Base-by-base conservation (phyloP, 2,329 filamentous ascomycete genomes). In the Colletotrichum chrysophilum region DNA sequence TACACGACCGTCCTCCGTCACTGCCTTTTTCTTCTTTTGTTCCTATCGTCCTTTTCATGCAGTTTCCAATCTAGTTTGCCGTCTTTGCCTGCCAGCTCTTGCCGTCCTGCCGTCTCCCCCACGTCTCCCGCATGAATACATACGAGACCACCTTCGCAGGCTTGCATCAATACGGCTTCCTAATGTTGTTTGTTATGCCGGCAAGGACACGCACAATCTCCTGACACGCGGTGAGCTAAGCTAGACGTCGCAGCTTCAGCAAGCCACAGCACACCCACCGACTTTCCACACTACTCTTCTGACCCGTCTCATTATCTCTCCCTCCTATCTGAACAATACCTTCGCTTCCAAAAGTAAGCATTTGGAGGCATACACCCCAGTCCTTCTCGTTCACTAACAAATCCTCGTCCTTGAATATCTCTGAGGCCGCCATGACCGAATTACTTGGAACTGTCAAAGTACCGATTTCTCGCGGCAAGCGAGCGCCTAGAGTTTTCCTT, bases 191-290 rank as follows among this genome's bases (percentile, higher is more conserved):
- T 66, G 38, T 34, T 34, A 34, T 67, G 61, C 30, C 21, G 55
- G 30, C 24, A 18, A 10, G n/a, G 28, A 55, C 10, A 21, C 61
- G 43, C 43, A 30, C 48, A 32, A 21, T 32, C 52, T 64, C 71
- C 61, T 61, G 43, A 32, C 56, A 52, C 61, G 61, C 62, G 60
- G 28, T 14, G 24, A 66, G 72, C 55, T 28, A 43, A 58, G n/a
- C 32, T 13, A 36, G 13, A 56, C 64, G 55, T 48, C 70, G 36
- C 61, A 64, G 69, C 55, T 73, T 58, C 73, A 75, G 70, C 70
- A 75, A 68, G 73, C 73, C 73, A 75, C 73, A 43, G 32, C 13
- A 21, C 30, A 34, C 52, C 67, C 61, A 43, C 56, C 62, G 34
- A 64, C 26, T 43, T 32, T 43, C 38, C 56, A 24, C 26, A 56